Percentiles rank a stretch among this genome's conserved stretches.
phyloP scores from a whole-genome alignment of 805 yeast species.

The Metschnikowia santaceciliae region DNA sequence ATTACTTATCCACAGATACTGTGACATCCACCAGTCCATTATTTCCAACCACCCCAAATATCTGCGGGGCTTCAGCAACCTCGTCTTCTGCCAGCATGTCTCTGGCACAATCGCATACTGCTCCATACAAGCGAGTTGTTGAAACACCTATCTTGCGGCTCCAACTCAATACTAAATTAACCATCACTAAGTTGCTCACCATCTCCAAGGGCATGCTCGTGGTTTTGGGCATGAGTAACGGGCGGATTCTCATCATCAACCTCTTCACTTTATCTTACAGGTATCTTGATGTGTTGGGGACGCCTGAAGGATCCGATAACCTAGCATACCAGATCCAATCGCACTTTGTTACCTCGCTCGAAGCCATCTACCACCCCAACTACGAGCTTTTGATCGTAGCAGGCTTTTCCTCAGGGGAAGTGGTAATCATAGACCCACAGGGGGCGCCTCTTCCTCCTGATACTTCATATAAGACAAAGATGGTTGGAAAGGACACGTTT shows the following conservation, averaged over 20 bases:
- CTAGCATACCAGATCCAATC: conserved; percentile 20
- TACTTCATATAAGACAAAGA: conserved; percentile 14
- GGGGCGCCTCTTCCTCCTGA: conserved; percentile 7
- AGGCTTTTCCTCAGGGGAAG: conserved; percentile 16
- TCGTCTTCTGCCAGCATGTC: conserved; percentile 12
- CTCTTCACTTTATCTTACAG: conserved; percentile 43
- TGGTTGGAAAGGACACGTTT: conserved; percentile 25
- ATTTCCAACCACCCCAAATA: conserved; percentile 13
- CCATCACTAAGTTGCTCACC: conserved; percentile 38
- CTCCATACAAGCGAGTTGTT: conserved; percentile 30
- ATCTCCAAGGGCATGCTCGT: conserved; percentile 43
- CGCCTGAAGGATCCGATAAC: conserved; percentile 7
- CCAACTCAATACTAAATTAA: conserved; percentile 30
- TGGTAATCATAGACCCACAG: conserved; percentile 15
- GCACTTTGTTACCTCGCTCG: conserved; percentile 22
- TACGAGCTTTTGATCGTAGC: conserved; percentile 48
- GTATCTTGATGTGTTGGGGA: conserved; percentile 45
- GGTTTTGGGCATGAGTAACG: conserved; percentile 59
- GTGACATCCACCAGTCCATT: conserved; percentile 20
- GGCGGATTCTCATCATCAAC: conserved; percentile 64
- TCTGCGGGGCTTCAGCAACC: background rate
- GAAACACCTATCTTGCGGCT: conserved; percentile 46
- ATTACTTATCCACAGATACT: conserved; percentile 22
- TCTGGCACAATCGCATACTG: conserved; percentile 9
- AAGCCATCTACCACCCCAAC: conserved; percentile 25